Base-by-base conservation (phyloP, 2,329 filamentous ascomycete genomes). In the Neonectria punicea region DNA sequence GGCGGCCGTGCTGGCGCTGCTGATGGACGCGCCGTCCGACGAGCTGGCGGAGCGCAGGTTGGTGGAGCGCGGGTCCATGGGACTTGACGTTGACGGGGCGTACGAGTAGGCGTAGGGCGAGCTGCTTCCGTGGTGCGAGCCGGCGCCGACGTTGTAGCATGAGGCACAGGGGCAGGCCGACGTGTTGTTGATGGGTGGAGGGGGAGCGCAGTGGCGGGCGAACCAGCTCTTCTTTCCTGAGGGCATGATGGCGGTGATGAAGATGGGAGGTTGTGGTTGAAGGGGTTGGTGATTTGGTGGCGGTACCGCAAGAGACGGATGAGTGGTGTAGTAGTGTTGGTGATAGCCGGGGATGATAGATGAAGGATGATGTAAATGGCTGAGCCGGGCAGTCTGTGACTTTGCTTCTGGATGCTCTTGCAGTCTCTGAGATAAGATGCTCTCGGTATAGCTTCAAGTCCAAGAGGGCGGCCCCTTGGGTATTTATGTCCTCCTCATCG, bases 201-300 rank as follows among this genome's bases (percentile, higher is more conserved):
- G 77, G 58, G 80, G 78, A 53, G 79, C 72, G 67, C 78, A 80
- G 75, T 81, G 80, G 66, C 79, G 79, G 53, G 78, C 76, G 65
- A 80, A 81, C 80, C 80, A 82, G 67, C 72, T 75, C 54, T 75
- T 76, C 50, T 67, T 72, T 55, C 71, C 63, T 36, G 77, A 79
- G 65, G 77, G 70, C 77, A 79, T 78, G 51, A 51, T 73, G 70
- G 57, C 60, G 36, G 34, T 39, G 7, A 13, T 51, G 39, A 32
- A 34, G 47, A 20, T 55, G 43, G 22, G 22, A 30, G 18, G 54
- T 46, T 50, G 25, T n/a, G 32, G 16, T n/a, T 39, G 32, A 39
- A 30, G 13, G 36, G 7, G 13, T 14, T 39, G 46, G 20, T 14
- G 43, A 30, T 46, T 39, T 46, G 53, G 22, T 20, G 60, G 9